Base-by-base conservation (phyloP, 805 yeast species). In the Ogataea ganodermae region DNA sequence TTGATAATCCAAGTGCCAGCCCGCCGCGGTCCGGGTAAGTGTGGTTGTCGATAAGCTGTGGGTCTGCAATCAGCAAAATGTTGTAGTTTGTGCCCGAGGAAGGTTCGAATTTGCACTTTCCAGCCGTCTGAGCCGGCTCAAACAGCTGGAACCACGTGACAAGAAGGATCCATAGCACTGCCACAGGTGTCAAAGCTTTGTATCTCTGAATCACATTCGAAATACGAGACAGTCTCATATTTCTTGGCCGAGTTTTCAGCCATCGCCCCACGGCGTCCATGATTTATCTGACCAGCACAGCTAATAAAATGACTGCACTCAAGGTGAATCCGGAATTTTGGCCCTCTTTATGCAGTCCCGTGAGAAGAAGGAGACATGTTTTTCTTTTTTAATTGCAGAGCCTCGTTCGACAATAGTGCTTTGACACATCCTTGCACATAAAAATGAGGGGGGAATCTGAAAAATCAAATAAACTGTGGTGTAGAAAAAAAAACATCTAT, bases 11-110 rank as follows among this genome's bases (percentile, higher is more conserved):
- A 70, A 74, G 61, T 78, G 76, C 20, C 79, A 63, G 3, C 71
- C 45, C 16, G 21, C 35, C 69, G 52, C 16, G 84, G 80, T 56
- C 90, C 70, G 96, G 96, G 63, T 94, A 94, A 0, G 98, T 86
- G 65, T 86, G 80, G 21, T 75, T 85, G 61, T 94, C 99, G 59
- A 94, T 85, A 35, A 94, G 74, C 65, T 94, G 99, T 0, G 99
- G 99, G 62, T 94, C 99, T 0, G 97, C 98, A 28, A 89, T 74
- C 10, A 94, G 31, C 26, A 64, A 50, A 1, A 62, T 37, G 33
- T 55, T 60, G 36, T 48, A 49, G 4, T 26, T 35, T 3, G 39
- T 44, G 10, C 24, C 42, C 9, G 14, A 7, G 4, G 46, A 16
- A 28, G 24, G 23, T 5, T 35, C 39, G 23, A 56, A 56, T 1